These are phyloP conservation scores for Pilobolus umbonatus DNA, from an alignment of 192 early-diverging fungal species.

Conservation along the genomic window DNA sequence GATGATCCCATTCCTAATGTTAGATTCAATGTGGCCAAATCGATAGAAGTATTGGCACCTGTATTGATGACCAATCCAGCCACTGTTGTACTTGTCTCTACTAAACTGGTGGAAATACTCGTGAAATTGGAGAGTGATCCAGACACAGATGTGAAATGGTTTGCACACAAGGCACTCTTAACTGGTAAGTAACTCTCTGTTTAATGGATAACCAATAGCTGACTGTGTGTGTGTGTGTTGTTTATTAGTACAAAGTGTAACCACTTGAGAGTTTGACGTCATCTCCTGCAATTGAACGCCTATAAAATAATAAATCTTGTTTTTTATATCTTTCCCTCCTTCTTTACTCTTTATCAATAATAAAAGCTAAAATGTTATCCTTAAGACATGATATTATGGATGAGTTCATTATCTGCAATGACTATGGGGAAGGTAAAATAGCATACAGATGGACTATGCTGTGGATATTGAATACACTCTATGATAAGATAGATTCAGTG, in stretches of 20 bases:
- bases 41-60: conserved; percentile 78
- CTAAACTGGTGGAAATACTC: conserved; percentile 76
- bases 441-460: too few relatives aligned
- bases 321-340: background rate
- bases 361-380: background rate
- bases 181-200: conserved; percentile 39
- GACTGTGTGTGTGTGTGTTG: too few relatives aligned
- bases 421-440: too few relatives aligned
- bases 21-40: conserved; percentile 98
- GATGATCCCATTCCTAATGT: conserved; percentile 98
- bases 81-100: conserved; percentile 55
- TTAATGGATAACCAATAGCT: too few relatives aligned
- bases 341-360: too few relatives aligned
- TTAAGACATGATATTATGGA: background rate
- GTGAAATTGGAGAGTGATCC: conserved; percentile 79
- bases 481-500: too few relatives aligned
- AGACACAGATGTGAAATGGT: conserved; percentile 93
- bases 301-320: too few relatives aligned
- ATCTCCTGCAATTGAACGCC: too few relatives aligned
- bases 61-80: conserved; percentile 64
- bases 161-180: conserved; percentile 73
- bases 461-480: too few relatives aligned
- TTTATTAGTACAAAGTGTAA: too few relatives aligned
- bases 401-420: background rate
- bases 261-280: too few relatives aligned